These are phyloP conservation scores for Torulaspora pretoriensis DNA, from an alignment of 1,139 yeast species.

Conservation along the genomic window DNA sequence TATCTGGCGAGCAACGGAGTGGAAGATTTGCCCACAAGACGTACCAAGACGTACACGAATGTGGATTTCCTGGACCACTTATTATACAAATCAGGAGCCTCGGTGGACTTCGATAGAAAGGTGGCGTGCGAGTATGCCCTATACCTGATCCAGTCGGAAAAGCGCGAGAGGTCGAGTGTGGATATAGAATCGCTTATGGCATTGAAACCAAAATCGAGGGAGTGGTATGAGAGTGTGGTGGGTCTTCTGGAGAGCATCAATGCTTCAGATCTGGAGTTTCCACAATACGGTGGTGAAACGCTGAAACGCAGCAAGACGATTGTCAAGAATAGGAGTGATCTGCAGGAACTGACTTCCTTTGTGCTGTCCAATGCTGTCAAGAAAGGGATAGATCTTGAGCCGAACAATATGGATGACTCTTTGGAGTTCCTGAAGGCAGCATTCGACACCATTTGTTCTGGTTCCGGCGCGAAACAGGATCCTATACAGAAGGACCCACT, in stretches of 20 bases:
- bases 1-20: constrained; percentile 20
- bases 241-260: constrained; percentile 19
- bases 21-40: constrained; percentile 13
- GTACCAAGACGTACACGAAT: constrained; percentile 21
- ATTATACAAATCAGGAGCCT: constrained; percentile 17
- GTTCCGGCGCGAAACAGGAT: neutral
- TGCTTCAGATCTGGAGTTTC: constrained; percentile 21
- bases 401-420: constrained; percentile 22
- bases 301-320: constrained; percentile 9
- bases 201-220: constrained; percentile 14
- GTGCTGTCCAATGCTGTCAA: constrained; percentile 31
- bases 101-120: constrained; percentile 30
- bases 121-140: constrained; percentile 31
- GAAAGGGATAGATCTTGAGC: constrained; percentile 30
- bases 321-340: constrained; percentile 13
- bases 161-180: constrained; percentile 6
- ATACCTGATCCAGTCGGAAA: constrained; percentile 22
- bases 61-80: constrained; percentile 27
- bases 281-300: constrained; percentile 1
- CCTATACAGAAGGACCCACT: constrained; percentile 17
- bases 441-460: constrained; percentile 25
- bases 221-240: constrained; percentile 22
- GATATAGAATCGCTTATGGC: constrained; percentile 17
- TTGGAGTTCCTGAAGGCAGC: constrained; percentile 29
- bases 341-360: constrained; percentile 33